Evolutionary conservation across 2,329 filamentous ascomycete species (phyloP).

Genomic region (Hymenoscyphus linearis): DNA sequence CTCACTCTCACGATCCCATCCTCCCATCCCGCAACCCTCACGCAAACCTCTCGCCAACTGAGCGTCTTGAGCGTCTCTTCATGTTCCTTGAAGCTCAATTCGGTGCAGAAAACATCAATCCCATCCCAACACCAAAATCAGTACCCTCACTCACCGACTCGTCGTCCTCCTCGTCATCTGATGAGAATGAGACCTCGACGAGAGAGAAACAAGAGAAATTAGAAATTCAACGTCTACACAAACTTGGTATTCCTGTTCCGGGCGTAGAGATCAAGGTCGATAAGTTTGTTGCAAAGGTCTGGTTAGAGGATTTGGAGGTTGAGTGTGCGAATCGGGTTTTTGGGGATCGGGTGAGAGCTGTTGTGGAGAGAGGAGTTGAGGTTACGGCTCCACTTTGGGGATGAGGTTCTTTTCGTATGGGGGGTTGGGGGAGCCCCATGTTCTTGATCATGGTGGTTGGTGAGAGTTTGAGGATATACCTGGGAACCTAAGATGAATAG

Average conservation of each 20-base stretch:
- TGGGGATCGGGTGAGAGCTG: conserved; percentile 77
- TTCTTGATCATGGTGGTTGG: too few relatives aligned
- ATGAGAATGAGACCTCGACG: too few relatives aligned
- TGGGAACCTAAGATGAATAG: not conserved
- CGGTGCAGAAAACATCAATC: conserved; percentile 72
- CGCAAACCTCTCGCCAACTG: conserved; percentile 62
- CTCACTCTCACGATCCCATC: conserved; percentile 45
- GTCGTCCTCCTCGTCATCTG: too few relatives aligned
- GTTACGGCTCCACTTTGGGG: conserved; percentile 68
- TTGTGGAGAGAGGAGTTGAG: conserved; percentile 86
- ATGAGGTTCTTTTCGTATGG: not conserved
- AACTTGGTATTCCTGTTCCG: conserved; percentile 82
- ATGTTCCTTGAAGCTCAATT: conserved; percentile 98
- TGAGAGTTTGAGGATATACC: not conserved
- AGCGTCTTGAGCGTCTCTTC: conserved; percentile 78
- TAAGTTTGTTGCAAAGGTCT: conserved; percentile 80
- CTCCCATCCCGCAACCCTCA: conserved; percentile 63
- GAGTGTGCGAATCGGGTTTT: conserved; percentile 77
- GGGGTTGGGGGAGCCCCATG: not conserved
- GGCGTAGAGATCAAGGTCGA: conserved; percentile 84
- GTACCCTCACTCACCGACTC: conserved; percentile 21
- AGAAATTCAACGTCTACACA: conserved; percentile 75
- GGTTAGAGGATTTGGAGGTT: conserved; percentile 87
- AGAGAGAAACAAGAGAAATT: conserved; percentile 38
- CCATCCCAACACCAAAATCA: conserved; percentile 57